phyloP scores from a whole-genome alignment of 2,329 filamentous ascomycete species.

The Cordyceps javanica region DNA sequence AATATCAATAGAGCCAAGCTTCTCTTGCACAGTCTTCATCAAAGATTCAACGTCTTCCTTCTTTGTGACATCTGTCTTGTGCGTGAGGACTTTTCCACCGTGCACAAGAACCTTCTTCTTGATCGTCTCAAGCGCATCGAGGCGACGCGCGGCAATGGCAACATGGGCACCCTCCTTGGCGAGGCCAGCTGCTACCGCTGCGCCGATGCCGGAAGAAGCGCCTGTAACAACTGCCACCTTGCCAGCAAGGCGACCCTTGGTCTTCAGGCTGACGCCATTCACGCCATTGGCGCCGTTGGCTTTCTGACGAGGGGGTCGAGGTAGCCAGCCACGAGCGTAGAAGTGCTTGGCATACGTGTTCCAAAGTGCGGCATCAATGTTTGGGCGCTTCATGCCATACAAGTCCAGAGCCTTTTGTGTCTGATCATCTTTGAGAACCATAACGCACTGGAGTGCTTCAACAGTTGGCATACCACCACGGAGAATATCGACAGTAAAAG shows the following conservation, averaged over 20 bases:
- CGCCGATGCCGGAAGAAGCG: constrained; percentile 73
- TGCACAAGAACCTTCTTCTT: constrained; percentile 52
- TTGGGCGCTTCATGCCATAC: constrained; percentile 55
- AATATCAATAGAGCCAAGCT: constrained; percentile 69
- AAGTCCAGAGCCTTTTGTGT: constrained; percentile 54
- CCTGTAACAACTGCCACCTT: constrained; percentile 72
- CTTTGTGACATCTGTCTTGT: constrained; percentile 67
- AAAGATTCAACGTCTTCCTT: constrained; percentile 60
- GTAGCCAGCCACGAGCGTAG: constrained; percentile 73
- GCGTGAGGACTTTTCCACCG: constrained; percentile 60
- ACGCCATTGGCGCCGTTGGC: constrained; percentile 12
- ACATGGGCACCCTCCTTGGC: constrained; percentile 66
- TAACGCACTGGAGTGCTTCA: constrained; percentile 64
- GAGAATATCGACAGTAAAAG: constrained; percentile 73
- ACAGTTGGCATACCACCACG: constrained; percentile 74
- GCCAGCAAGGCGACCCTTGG: constrained; percentile 56
- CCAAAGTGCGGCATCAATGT: constrained; percentile 63
- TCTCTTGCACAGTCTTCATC: constrained; percentile 48
- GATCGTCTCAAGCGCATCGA: constrained; percentile 60
- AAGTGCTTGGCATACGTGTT: constrained; percentile 76
- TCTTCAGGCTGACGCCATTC: constrained; percentile 13
- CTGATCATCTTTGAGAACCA: constrained; percentile 64
- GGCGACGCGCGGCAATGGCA: constrained; percentile 64
- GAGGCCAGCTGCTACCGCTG: constrained; percentile 63
- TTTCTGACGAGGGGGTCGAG: constrained; percentile 50